These are phyloP conservation scores for Teratosphaeria pseudoeucalypti DNA, from an alignment of 2,329 filamentous ascomycete species.

Conservation along the genomic window DNA sequence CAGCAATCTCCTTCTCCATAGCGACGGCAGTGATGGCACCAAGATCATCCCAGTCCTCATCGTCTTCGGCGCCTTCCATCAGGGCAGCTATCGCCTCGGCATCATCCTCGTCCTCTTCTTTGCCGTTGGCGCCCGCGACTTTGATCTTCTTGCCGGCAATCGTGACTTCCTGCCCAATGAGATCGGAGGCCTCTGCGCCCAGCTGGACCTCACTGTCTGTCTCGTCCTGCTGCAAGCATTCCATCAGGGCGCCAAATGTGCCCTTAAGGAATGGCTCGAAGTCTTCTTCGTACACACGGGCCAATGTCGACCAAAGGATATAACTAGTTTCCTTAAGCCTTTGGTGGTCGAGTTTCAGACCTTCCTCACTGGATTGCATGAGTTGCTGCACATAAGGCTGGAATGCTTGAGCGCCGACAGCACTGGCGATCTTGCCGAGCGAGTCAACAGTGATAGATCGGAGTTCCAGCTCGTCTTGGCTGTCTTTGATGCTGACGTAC, in stretches of 20 bases:
- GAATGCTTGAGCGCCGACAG: slow-evolving; percentile 77
- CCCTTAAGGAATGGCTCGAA: slow-evolving; percentile 69
- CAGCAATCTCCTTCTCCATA: slow-evolving; percentile 92
- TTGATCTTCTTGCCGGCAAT: slow-evolving; percentile 79
- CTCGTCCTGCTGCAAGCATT: slow-evolving; percentile 83
- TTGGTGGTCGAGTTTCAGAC: slow-evolving; percentile 76
- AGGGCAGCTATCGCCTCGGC: slow-evolving; percentile 49
- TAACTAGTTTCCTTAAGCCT: slow-evolving; percentile 92
- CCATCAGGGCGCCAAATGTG: slow-evolving; percentile 69
- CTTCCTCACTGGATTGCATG: slow-evolving; percentile 88
- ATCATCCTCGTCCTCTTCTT: slow-evolving; percentile 43
- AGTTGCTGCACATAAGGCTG: slow-evolving; percentile 82
- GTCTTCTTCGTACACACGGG: slow-evolving; percentile 82
- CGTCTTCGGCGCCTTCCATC: slow-evolving; percentile 53
- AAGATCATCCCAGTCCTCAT: slow-evolving; percentile 75
- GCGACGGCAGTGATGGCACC: slow-evolving; percentile 79
- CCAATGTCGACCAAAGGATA: slow-evolving; percentile 89
- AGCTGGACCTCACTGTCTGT: slow-evolving; percentile 67
- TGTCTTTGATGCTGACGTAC: slow-evolving; percentile 78
- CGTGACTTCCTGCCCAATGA: slow-evolving; percentile 65
- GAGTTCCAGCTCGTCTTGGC: slow-evolving; percentile 79
- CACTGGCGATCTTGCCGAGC: slow-evolving; percentile 82
- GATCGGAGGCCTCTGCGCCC: slow-evolving; percentile 61
- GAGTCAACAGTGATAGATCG: slow-evolving; percentile 84
- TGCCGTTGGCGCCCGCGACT: slow-evolving; percentile 50